Evolutionary conservation across 108 stramenopile genomes (phyloP), one percentile per base, ranked within the genome.

Genomic region (Phaeodactylum tricornutum): DNA sequence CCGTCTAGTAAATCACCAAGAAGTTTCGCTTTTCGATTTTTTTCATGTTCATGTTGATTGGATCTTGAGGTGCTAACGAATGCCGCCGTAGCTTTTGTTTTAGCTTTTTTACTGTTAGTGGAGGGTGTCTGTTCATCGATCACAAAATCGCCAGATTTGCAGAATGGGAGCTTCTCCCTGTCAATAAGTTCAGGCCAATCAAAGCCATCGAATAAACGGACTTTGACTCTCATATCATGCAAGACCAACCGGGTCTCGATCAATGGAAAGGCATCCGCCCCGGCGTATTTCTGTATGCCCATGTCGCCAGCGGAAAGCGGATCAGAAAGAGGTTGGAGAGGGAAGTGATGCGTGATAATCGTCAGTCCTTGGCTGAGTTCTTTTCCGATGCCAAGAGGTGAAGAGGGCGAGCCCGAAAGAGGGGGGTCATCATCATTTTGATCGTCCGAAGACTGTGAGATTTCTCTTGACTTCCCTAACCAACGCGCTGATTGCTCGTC

Each of bases 171-270:
- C 28, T 37, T 56, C n/a, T n/a, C n/a, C n/a, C n/a, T n/a, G n/a
- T n/a, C n/a, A n/a, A n/a, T n/a, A n/a, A n/a, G n/a, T 29, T 73
- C 37, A 15, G 74, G 67, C 76, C 77, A 91, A 50, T 91, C 88
- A 50, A 65, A 84, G 2, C 88, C 88, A 45, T 86, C 88, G 48
- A 77, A 86, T 27, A 86, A 65, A 4, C 79, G 84, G 31, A 74
- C 40, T 29, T 59, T 67, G 6, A 81, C 36, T 8, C 61, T 55
- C 4, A 77, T 50, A 43, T 90, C 77, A 17, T 65, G 77, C 6
- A 91, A 49, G 11, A 83, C 55, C 9, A 81, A 20, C 34, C 88
- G 74, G 7, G 57, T 30, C 29, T 64, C 61, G 9, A 84, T 59
- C 1, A 29, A 8, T 3, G 75, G 56, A 11, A 47, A 38, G 16